Base-by-base conservation (phyloP, 2,329 filamentous ascomycete genomes). In the Trichophyton rubrum region DNA sequence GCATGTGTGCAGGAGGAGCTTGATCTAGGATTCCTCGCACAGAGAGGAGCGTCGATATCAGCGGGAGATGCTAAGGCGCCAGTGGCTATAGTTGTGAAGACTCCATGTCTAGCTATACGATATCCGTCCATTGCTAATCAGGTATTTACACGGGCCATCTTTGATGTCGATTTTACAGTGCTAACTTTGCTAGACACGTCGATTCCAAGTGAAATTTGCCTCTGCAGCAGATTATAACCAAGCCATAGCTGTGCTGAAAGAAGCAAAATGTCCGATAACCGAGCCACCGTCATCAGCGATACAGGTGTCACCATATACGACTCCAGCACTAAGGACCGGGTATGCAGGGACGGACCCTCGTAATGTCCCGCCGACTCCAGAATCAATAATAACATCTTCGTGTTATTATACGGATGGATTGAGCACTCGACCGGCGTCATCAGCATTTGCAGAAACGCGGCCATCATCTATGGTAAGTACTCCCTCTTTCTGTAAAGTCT, bases 81-180 rank as follows among this genome's bases (percentile, higher is more conserved):
- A 5, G 73, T 76, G 58, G 70, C 73, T 9, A 70, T 78, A 15
- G 70, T 78, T 35, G 73, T 77, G 35, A 76, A 75, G 64, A 67
- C 68, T 7, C 76, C 76, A n/a, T 76, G 73, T 62, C 68, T 78
- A 41, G 76, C 76, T 27, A 70, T 78, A 47, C 77, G 76, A 62
- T 78, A 76, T 64, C 72, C 71, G 43, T 64, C 66, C 64, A 61
- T 60, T 60, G 64, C 66, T 60, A 63, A 67, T 65, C 66, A 68
- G 67, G 72, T 72, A 67, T 64, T 58, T 62, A 62, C 49, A 43
- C n/a, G 35, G n/a, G 11, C 11, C 30, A 51, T 51, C 7, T 30
- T 15, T 2, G 11, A 20, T 55, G 33, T 17, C n/a, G 9, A 15
- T 11, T 55, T 33, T 17, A 51, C 40, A 51, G 20, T 13, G 27